Base-by-base conservation (phyloP, 305 asterid genomes). In the Fraxinus sp. region DNA sequence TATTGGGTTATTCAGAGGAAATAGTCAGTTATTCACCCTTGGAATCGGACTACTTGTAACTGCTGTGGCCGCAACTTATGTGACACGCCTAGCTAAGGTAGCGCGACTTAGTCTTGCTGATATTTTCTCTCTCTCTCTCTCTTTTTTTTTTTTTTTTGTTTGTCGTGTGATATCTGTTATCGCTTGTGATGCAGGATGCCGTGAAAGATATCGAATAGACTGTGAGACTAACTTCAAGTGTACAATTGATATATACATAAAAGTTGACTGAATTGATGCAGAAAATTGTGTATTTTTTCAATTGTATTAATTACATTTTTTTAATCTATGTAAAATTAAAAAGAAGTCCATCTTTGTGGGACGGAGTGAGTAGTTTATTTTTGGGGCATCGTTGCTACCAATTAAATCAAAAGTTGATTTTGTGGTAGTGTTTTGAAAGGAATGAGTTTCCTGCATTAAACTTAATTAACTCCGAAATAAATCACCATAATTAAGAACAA, bases 61-160 rank as follows among this genome's bases (percentile, higher is more conserved):
- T 5, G 98, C 92, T 20, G 18, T 94, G 3, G 99, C 98, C 37
- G 98, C 99, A 71, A 83, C 97, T 9, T 95, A 94, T 52, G 97
- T 95, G 13, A 89, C 98, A 8, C 88, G 90, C 79, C 90, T 95
- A 35, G 98, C 98, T 28, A 92, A 95, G 97, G 99, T 95, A 90
- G 82, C n/a, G 26, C 44, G 4, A 18, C 76, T 28, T 76, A 55
- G 79, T 28, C 41, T 22, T 1, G 5, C 9, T 28, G 30, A 3
- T 49, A 49, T 49, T 46, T 13, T 41, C 52, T 41, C n/a, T n/a
- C n/a, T n/a, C n/a, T n/a, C n/a, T n/a, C n/a, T n/a, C n/a, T n/a
- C n/a, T n/a, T n/a, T n/a, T n/a, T n/a, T 1, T 3, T 1, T 33
- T 4, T 33, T 0, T 0, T 4, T 33, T 13, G 59, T 49, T 14